phyloP scores from a whole-genome alignment of 331 rosid genomes.

The Stylosanthes scabra region DNA sequence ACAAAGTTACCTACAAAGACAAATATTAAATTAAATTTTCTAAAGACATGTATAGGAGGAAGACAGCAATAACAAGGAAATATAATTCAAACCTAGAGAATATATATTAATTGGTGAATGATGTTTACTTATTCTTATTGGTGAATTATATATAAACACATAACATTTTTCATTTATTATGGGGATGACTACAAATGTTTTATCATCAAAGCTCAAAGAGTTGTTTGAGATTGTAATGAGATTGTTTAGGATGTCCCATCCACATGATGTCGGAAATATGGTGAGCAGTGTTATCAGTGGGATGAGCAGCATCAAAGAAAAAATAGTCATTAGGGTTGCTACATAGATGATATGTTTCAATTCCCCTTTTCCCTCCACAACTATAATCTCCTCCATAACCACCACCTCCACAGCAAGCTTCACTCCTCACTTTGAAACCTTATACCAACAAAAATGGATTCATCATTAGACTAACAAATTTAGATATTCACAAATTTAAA shows the following conservation, averaged over 20 bases:
- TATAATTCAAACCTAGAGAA: too few species aligned
- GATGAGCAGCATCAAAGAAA: constrained; percentile 49
- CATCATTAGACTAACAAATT: too few species aligned
- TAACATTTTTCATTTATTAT: neutral
- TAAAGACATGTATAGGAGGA: too few species aligned
- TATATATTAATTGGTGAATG: too few species aligned
- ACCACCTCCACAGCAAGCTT: constrained; percentile 54
- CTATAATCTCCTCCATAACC: constrained; percentile 39
- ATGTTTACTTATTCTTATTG: too few species aligned
- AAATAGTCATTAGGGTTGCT: constrained; percentile 32
- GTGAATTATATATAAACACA: neutral
- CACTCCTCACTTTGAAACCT: constrained; percentile 48
- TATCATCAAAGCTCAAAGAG: neutral
- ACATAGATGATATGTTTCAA: constrained; percentile 39
- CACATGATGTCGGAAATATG: constrained; percentile 40
- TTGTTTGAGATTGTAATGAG: constrained; percentile 24
- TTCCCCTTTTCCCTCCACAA: constrained; percentile 50
- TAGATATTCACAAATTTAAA: too few species aligned
- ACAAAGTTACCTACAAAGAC: too few species aligned
- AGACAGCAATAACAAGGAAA: too few species aligned
- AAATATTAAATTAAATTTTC: too few species aligned
- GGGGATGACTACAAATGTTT: neutral
- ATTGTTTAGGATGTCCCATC: constrained; percentile 33
- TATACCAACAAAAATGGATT: neutral
- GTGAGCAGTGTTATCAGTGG: constrained; percentile 15